Evolutionary conservation across 495 filamentous ascomycete genomes (phyloP).

Genomic region (Podospora fimiseda): DNA sequence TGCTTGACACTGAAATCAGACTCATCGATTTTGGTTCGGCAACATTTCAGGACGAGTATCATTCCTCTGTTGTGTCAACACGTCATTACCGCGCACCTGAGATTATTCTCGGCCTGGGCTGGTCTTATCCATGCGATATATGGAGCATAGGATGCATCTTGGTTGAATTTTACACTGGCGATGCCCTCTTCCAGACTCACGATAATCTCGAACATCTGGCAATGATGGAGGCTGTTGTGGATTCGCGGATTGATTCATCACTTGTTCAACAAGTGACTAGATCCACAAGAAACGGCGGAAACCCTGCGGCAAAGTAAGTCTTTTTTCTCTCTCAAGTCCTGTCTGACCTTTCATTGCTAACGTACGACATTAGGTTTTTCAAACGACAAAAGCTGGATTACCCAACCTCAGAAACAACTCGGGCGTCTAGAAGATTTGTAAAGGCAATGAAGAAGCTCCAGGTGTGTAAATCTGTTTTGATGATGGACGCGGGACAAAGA

Average conservation of each 20-base stretch:
- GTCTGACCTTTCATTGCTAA: slow-evolving; percentile 17
- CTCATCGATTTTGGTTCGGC: slow-evolving; percentile 97
- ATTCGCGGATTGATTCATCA: slow-evolving; percentile 61
- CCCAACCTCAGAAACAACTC: slow-evolving; percentile 77
- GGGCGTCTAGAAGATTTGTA: slow-evolving; percentile 86
- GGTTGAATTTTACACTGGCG: slow-evolving; percentile 98
- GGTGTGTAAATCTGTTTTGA: too few relatives aligned
- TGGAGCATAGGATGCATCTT: slow-evolving; percentile 99
- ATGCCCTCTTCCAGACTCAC: slow-evolving; percentile 95
- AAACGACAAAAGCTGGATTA: slow-evolving; percentile 79
- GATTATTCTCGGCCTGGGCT: slow-evolving; percentile 93
- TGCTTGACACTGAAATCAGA: slow-evolving; percentile 92
- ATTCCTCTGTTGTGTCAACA: slow-evolving; percentile 94
- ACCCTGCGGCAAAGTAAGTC: slow-evolving; percentile 76
- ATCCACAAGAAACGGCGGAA: slow-evolving; percentile 58
- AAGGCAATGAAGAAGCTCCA: slow-evolving; percentile 85
- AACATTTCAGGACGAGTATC: slow-evolving; percentile 97
- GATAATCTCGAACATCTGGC: slow-evolving; percentile 96
- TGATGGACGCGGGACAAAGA: too few relatives aligned
- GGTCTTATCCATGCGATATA: slow-evolving; percentile 96
- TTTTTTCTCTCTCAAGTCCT: background rate
- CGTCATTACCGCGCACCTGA: slow-evolving; percentile 94
- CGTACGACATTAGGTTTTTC: slow-evolving; percentile 65
- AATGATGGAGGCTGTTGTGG: slow-evolving; percentile 97
- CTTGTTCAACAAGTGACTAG: slow-evolving; percentile 71